Base-by-base conservation (phyloP, 148 eudicot genomes). In the Nyssa sinensis region DNA sequence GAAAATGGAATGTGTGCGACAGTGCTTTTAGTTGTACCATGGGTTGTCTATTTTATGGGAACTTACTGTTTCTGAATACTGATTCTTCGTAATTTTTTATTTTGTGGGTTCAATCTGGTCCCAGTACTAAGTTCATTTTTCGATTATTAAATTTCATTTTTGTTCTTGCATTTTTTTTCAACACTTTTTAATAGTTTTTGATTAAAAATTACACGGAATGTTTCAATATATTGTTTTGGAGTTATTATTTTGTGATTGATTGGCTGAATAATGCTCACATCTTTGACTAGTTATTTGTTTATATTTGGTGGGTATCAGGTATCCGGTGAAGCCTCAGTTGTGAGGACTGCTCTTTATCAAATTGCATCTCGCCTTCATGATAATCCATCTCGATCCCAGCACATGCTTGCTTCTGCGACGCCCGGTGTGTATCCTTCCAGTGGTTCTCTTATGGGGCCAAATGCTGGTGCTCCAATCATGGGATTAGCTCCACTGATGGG, bases 381-480 rank as follows among this genome's bases (percentile, higher is more conserved):
- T 51, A 93, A 95, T 80, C 99, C 99, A 32, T 93, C 99, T 19
- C 89, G 94, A 47, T 85, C 99, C 67, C 99, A 95, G 81, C 97
- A 89, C 80, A 63, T 89, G 84, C 94, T 95, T 64, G 78, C 89
- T 28, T 92, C 93, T 70, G 82, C 97, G 74, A 83, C 77, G 25
- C 84, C 87, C 1, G 86, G 71, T 69, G 75, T 67, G 34, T 90
- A 88, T 77, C 72, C 91, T 55, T 79, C 97, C 23, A 75, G 88
- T 33, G 89, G 96, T 70, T 83, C 97, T 66, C 79, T 90, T 70
- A 72, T 94, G 70, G 92, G 92, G 69, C 83, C 88, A 67, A 64
- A 80, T 71, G 87, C 77, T 74, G 87, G 94, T 73, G 88, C 84
- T 64, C 91, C 91, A 51, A 75, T 95, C 39, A 83, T 90, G 88